Conservation (phyloP, 2,329 filamentous ascomycete species). For the Myriosclerotinia scirpicola region DNA sequence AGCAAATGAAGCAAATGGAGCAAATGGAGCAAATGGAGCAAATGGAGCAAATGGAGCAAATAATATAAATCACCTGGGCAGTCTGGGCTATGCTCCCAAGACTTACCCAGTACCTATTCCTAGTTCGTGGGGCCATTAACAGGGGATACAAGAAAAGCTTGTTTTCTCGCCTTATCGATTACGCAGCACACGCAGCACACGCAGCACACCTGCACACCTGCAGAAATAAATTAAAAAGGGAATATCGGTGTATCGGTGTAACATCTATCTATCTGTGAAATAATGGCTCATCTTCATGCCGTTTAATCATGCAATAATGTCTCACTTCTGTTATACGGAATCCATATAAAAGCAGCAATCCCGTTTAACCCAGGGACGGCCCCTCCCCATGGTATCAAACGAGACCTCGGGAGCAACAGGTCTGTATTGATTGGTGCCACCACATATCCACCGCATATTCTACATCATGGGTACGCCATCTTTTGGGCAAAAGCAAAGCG, state of each 20-base stretch:
- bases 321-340: background rate
- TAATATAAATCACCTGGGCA: too few relatives aligned
- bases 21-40: too few relatives aligned
- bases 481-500: too few relatives aligned
- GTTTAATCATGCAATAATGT: background rate
- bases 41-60: background rate
- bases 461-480: background rate
- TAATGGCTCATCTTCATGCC: too few relatives aligned
- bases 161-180: conserved; percentile 19
- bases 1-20: too few relatives aligned
- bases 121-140: too few relatives aligned
- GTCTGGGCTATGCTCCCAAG: too few relatives aligned
- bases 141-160: background rate
- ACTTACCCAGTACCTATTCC: too few relatives aligned
- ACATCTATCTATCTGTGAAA: too few relatives aligned
- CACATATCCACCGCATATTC: background rate
- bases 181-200: conserved; percentile 14
- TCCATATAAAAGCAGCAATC: conserved; percentile 5
- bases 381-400: background rate
- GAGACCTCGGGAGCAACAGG: conserved; percentile 1
- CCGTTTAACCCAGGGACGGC: background rate
- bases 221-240: too few relatives aligned
- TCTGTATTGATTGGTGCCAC: conserved; percentile 17
- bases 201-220: too few relatives aligned
- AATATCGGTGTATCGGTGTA: too few relatives aligned